Base-by-base conservation (phyloP, 2,329 filamentous ascomycete species). In the Diaporthe sp. region DNA sequence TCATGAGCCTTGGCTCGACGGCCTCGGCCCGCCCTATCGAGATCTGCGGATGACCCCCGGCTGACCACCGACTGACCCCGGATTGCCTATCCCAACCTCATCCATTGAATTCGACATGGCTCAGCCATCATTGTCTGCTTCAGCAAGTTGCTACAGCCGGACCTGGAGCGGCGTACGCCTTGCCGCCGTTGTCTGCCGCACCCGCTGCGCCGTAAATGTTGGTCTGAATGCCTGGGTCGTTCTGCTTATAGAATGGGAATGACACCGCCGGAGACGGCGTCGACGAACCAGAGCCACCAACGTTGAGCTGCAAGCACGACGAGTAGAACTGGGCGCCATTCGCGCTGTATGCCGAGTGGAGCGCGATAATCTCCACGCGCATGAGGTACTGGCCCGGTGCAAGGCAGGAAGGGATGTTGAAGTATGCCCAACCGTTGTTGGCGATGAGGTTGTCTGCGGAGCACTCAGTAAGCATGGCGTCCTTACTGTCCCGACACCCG, bases 371-470 rank as follows among this genome's bases (percentile, higher is more conserved):
- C 82, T 91, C 89, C 38, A 88, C 86, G 57, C 89, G 85, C 79
- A 91, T 82, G 38, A 91, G 85, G 77, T 90, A 90, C 67, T 90
- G 84, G 58, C 89, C 89, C 2, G 87, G 83, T 4, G 88, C 86
- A 74, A 90, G 84, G 81, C 86, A 87, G 45, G 83, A 79, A 54
- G 89, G 89, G 75, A 90, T 80, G 75, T 82, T 83, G 81, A 90
- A 87, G 77, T 84, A 87, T 54, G 83, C 80, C 84, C 86, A 88
- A 40, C 88, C 85, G 72, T 83, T 81, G 77, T 84, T 82, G 67
- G 80, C 72, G 77, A 86, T 83, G 81, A 87, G 81, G 79, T 82
- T 82, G 80, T 87, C 85, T 75, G 45, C 35, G 6, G 30, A 33
- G 17, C 45, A 42, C 30, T 40, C 35, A n/a, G 42, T 72, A 25